phyloP scores from a whole-genome alignment of 257 asterid genomes.

The Ilex asprella region DNA sequence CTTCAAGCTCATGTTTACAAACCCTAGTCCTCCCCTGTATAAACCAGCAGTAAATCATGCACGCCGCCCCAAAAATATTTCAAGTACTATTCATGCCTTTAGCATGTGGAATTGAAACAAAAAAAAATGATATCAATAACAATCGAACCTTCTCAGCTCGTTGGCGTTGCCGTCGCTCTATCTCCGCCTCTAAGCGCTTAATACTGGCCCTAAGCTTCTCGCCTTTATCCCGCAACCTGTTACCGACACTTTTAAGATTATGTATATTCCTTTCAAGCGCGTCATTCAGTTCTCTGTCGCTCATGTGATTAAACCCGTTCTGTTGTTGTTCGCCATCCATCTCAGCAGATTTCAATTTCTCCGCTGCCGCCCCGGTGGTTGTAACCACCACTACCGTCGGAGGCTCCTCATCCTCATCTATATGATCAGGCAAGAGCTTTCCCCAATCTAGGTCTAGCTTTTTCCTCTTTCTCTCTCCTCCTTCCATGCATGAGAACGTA shows the following conservation, averaged over 20 bases:
- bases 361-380: not conserved
- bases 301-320: not conserved
- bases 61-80: no score
- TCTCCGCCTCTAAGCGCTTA: constrained; percentile 17
- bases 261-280: constrained; percentile 1
- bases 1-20: no score
- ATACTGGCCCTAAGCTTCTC: constrained; percentile 9
- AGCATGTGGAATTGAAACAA: no score
- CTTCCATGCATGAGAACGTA: not conserved
- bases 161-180: constrained; percentile 11
- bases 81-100: no score
- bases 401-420: constrained; percentile 17
- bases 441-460: constrained; percentile 16
- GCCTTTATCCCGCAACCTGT: constrained; percentile 21
- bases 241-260: not conserved
- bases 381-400: constrained; percentile 15
- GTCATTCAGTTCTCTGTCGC: not conserved
- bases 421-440: not conserved
- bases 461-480: not conserved
- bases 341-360: not conserved
- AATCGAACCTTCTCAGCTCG: constrained; percentile 14
- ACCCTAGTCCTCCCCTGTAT: no score
- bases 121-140: no score
- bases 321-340: constrained; percentile 8
- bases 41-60: no score